Percentiles rank a stretch among this genome's conserved stretches.
phyloP scores from a whole-genome alignment of 495 filamentous ascomycete genomes.

The Trichoderma gamsii region DNA sequence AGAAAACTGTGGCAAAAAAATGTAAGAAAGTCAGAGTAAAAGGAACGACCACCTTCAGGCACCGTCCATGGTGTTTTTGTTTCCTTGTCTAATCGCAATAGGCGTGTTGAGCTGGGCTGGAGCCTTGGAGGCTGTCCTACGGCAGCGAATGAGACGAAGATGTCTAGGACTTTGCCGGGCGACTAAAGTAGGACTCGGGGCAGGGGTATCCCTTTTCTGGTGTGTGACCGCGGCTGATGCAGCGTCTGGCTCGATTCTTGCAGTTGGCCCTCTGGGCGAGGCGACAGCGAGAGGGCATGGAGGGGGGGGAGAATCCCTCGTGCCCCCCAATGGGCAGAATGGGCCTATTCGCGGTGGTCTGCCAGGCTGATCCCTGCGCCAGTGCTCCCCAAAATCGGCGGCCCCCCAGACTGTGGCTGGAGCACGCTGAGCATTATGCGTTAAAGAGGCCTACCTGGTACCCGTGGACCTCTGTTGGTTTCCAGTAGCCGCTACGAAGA shows the following conservation, averaged over 20 bases:
- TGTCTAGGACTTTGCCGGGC: not conserved
- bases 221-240: not conserved
- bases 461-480: too few relatives aligned
- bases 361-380: conserved; percentile 10
- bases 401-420: conserved; percentile 2
- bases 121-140: conserved; percentile 11
- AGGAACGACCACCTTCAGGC: not conserved
- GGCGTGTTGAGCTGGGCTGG: not conserved
- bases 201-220: conserved; percentile 1
- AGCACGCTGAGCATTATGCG: not conserved
- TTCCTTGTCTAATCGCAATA: conserved; percentile 1
- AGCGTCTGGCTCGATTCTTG: not conserved
- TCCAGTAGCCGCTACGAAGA: too few relatives aligned
- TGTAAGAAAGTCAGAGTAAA: not conserved
- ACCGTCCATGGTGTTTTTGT: conserved; percentile 11
- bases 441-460: not conserved
- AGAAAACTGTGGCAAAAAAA: not conserved
- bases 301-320: too few relatives aligned
- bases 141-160: conserved; percentile 11
- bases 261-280: not conserved
- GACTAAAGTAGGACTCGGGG: conserved; percentile 1
- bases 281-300: not conserved
- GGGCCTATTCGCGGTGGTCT: not conserved
- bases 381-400: conserved; percentile 1
- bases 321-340: not conserved